Conservation (phyloP, 371 early-diverging fungal species). For the Apophysomyces elegans region DNA sequence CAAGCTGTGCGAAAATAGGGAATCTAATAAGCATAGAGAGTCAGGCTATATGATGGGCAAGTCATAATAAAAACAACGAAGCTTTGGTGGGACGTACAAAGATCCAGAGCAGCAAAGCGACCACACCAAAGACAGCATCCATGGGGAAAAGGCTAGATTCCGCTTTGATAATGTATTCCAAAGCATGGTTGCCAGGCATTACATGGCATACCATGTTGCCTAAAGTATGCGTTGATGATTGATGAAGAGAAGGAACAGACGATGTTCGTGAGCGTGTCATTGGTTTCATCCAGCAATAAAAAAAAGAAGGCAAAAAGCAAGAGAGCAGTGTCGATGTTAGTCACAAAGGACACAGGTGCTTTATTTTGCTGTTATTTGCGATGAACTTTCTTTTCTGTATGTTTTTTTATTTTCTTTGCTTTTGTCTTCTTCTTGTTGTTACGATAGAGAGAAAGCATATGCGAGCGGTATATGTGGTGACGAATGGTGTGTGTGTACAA, state of each 20-base stretch:
- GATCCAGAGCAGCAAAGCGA: neutral
- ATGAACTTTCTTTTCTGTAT: no score
- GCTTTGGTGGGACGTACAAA: neutral
- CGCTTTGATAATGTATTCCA: slow-evolving; percentile 24
- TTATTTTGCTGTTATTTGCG: no score
- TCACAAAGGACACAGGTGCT: no score
- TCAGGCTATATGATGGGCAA: neutral
- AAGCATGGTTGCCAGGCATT: slow-evolving; percentile 27
- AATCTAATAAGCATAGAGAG: neutral
- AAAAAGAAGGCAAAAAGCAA: no score
- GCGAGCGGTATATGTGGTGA: no score
- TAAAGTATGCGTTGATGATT: slow-evolving; percentile 2
- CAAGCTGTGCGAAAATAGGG: neutral
- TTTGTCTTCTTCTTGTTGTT: no score
- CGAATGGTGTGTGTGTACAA: no score
- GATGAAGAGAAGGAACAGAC: neutral
- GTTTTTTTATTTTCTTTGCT: no score
- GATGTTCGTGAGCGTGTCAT: neutral
- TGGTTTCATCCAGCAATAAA: neutral
- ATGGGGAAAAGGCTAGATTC: neutral
- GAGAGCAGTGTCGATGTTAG: no score
- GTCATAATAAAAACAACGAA: neutral
- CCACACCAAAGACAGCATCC: slow-evolving; percentile 13
- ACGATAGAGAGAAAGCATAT: no score
- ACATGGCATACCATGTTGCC: slow-evolving; percentile 24